Conservation (phyloP, 257 asterid genomes). For the Sherardia arvensis region DNA sequence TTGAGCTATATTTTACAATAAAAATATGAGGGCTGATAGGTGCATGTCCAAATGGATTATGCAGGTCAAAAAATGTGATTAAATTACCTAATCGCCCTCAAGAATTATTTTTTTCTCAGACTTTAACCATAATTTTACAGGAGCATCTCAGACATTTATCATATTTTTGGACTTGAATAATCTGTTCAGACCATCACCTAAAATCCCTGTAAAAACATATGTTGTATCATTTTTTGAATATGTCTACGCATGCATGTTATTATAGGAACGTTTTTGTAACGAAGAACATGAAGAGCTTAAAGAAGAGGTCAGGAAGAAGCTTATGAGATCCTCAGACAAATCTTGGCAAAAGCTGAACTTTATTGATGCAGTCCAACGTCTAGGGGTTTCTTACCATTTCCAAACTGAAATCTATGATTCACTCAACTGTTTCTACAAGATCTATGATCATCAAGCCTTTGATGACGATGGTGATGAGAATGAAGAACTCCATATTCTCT, state of each 20-base stretch:
- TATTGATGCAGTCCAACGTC: conserved; percentile 12
- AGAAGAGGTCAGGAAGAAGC: conserved; percentile 5
- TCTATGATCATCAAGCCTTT: background rate
- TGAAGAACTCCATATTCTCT: background rate
- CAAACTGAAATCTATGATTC: conserved; percentile 7
- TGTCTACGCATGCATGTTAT: background rate
- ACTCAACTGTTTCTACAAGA: background rate
- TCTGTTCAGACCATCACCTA: too few species aligned
- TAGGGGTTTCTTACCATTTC: conserved; percentile 25
- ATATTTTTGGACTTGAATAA: too few species aligned
- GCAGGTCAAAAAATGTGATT: too few species aligned
- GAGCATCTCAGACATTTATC: too few species aligned
- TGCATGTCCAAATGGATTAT: too few species aligned
- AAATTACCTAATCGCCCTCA: too few species aligned
- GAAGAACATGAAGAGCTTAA: background rate
- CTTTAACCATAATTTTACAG: too few species aligned
- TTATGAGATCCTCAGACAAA: background rate
- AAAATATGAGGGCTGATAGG: too few species aligned
- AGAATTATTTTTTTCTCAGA: too few species aligned
- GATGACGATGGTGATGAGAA: background rate
- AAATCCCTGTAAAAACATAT: too few species aligned
- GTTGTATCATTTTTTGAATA: background rate
- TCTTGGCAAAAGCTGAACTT: background rate
- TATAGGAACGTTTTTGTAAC: background rate
- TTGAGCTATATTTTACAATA: too few species aligned